A percentile compares a stretch with the other conserved stretches of the same genome.
Evolutionary conservation across 139 green algal genomes (phyloP).

Genomic region (Micromonas pusilla): DNA sequence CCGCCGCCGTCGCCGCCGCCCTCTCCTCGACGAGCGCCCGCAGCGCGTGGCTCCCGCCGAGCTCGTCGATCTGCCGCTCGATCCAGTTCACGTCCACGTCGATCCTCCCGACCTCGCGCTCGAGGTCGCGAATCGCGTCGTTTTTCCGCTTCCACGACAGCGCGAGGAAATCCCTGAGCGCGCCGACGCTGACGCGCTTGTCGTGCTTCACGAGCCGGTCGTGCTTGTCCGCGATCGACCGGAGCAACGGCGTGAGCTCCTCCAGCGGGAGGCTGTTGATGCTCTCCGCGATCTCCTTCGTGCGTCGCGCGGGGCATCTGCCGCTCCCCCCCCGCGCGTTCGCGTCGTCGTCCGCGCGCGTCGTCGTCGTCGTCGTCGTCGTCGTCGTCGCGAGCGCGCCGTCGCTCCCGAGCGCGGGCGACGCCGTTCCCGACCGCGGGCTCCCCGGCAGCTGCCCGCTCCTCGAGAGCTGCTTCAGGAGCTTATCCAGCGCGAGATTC

Average conservation of each 20-base stretch:
- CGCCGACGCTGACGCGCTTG: background rate
- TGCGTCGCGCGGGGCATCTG: background rate
- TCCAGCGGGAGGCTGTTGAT: background rate
- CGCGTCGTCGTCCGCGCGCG: background rate
- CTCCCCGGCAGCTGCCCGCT: no score
- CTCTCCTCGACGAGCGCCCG: no score
- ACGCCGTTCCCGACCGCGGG: no score
- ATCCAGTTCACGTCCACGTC: no score
- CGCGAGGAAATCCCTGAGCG: constrained; percentile 11
- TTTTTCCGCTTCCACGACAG: background rate
- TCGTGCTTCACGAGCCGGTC: background rate
- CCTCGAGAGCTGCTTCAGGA: no score
- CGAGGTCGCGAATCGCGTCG: background rate
- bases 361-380: background rate
- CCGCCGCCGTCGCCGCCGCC: no score
- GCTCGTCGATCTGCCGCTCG: no score
- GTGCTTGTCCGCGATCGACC: background rate
- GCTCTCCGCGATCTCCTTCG: no score
- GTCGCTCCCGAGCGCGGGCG: background rate
- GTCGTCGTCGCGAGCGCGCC: background rate
- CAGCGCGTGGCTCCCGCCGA: no score
- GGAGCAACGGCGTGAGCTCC: background rate
- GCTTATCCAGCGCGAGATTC: no score
- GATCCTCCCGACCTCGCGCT: background rate
- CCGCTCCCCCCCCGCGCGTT: background rate